phyloP scores from a whole-genome alignment of 352 stramenopile genomes.

The Phytophthora cajani region DNA sequence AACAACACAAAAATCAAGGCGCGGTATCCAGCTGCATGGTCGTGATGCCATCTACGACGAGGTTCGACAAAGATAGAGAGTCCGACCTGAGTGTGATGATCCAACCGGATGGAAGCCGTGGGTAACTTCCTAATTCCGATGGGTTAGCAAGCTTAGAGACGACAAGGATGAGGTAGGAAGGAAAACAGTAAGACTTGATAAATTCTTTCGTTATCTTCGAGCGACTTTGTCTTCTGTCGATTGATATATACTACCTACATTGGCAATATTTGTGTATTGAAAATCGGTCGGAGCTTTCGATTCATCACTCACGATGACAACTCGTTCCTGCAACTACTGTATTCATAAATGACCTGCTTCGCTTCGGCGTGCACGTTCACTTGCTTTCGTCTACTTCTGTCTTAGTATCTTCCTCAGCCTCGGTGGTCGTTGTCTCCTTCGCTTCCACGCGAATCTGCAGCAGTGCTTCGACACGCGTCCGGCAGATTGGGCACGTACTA shows the following conservation, averaged over 20 bases:
- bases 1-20: conserved; percentile 41
- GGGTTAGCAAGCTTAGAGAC: conserved; percentile 21
- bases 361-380: neutral
- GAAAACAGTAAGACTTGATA: conserved; percentile 42
- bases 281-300: too few species aligned
- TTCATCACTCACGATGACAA: too few species aligned
- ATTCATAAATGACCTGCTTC: neutral
- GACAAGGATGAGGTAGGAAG: conserved; percentile 39
- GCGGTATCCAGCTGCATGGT: conserved; percentile 20
- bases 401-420: conserved; percentile 28
- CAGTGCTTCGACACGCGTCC: conserved; percentile 74
- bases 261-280: too few species aligned
- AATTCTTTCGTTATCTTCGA: conserved; percentile 40
- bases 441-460: conserved; percentile 79
- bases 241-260: too few species aligned
- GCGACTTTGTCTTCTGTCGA: neutral
- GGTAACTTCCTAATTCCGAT: conserved; percentile 42
- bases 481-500: conserved; percentile 85
- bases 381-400: conserved; percentile 20
- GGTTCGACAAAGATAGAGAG: conserved; percentile 43
- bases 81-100: conserved; percentile 20
- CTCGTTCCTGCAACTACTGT: too few species aligned
- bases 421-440: conserved; percentile 43
- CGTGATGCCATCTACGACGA: conserved; percentile 13
- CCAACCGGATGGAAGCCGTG: conserved; percentile 32